These are phyloP conservation scores for Batrachochytrium dendrobatidis DNA, from an alignment of 371 early-diverging fungal species.

Conservation along the genomic window DNA sequence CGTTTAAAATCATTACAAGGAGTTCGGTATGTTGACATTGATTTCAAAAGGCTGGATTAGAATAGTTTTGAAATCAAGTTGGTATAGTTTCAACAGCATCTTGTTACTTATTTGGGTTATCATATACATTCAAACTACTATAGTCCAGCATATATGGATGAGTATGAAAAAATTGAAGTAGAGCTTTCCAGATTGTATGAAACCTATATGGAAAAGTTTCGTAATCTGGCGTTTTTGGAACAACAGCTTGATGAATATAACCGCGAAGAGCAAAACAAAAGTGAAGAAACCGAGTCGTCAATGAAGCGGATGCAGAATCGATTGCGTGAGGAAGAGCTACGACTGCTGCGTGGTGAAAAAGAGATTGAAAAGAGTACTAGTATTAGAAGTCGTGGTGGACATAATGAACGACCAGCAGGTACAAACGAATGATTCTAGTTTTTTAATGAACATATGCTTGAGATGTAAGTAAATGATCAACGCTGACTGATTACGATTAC, in stretches of 20 bases:
- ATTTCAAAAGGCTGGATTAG: background rate
- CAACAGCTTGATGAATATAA: slow-evolving; percentile 40
- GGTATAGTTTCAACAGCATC: background rate
- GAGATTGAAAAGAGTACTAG: slow-evolving; percentile 17
- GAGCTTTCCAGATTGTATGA: slow-evolving; percentile 36
- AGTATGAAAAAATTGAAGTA: slow-evolving; percentile 43
- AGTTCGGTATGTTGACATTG: slow-evolving; percentile 26
- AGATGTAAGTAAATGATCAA: background rate
- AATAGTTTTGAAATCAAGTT: too few species aligned
- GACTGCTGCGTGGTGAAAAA: slow-evolving; percentile 35
- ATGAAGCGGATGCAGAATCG: slow-evolving; percentile 38
- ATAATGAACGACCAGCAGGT: slow-evolving; percentile 24
- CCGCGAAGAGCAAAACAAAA: slow-evolving; percentile 37
- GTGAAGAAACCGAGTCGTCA: slow-evolving; percentile 40
- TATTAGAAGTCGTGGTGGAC: background rate
- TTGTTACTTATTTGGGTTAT: background rate
- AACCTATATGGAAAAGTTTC: slow-evolving; percentile 36
- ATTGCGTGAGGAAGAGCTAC: slow-evolving; percentile 41
- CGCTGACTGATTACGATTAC: background rate
- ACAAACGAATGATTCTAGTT: slow-evolving; percentile 1
- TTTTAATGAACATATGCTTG: background rate
- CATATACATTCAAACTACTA: background rate
- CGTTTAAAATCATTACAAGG: slow-evolving; percentile 38
- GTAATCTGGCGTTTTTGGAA: slow-evolving; percentile 40
- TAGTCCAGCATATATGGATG: slow-evolving; percentile 51